Evolutionary conservation across 108 stramenopile species (phyloP).

Genomic region (Pseudonitzschia multiseries): DNA sequence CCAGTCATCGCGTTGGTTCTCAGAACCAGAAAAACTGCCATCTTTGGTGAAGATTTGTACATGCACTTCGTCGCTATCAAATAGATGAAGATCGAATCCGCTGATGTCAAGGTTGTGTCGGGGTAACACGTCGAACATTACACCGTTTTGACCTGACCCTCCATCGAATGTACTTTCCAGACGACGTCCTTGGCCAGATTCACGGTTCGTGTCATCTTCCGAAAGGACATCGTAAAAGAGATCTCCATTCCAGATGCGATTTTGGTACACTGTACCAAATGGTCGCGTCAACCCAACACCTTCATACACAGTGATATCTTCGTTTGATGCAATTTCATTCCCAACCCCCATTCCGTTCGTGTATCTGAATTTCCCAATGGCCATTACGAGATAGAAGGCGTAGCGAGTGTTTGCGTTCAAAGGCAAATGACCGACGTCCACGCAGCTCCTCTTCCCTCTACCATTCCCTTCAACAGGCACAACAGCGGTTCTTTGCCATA

Average conservation of each 20-base stretch:
- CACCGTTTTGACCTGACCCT: slow-evolving; percentile 18
- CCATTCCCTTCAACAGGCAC: slow-evolving; percentile 15
- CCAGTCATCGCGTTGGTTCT: slow-evolving; percentile 2
- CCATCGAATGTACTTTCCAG: slow-evolving; percentile 21
- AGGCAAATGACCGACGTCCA: background rate
- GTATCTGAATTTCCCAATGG: slow-evolving; percentile 10
- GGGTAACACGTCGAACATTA: slow-evolving; percentile 17
- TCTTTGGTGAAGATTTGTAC: background rate
- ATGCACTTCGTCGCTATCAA: background rate
- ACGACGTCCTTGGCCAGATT: background rate
- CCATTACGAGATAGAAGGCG: slow-evolving; percentile 11
- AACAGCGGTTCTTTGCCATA: slow-evolving; percentile 8
- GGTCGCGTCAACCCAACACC: slow-evolving; percentile 13
- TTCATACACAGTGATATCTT: slow-evolving; percentile 19
- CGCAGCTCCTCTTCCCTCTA: slow-evolving; percentile 15
- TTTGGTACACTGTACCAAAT: slow-evolving; percentile 3
- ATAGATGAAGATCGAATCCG: slow-evolving; percentile 18
- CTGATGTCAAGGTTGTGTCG: background rate
- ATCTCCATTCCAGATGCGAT: slow-evolving; percentile 23
- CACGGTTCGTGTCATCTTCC: background rate
- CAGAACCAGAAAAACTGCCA: background rate
- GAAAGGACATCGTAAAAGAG: slow-evolving; percentile 20
- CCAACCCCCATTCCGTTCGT: slow-evolving; percentile 16
- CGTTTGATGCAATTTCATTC: slow-evolving; percentile 10
- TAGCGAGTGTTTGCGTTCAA: slow-evolving; percentile 2